Conservation (phyloP, 1,284 basidiomycete genomes). For the Cryptococcus deneoformans region DNA sequence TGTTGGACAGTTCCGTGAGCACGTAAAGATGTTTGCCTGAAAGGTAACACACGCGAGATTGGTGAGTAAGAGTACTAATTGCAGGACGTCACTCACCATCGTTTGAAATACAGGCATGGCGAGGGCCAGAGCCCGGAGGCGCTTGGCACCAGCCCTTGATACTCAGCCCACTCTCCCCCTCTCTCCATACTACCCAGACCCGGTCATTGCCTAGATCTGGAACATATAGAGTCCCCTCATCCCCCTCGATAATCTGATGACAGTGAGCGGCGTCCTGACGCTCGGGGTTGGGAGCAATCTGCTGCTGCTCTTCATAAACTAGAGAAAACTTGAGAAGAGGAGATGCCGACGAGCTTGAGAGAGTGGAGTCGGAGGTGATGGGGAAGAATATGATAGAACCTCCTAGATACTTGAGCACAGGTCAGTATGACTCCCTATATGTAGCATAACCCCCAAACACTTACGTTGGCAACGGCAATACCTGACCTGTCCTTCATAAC, state of each 20-base stretch:
- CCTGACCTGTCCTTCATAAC: constrained; percentile 42
- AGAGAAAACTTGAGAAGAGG: constrained; percentile 30
- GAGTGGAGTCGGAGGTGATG: constrained; percentile 22
- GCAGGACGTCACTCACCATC: constrained; percentile 29
- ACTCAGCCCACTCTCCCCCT: constrained; percentile 25
- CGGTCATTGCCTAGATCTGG: constrained; percentile 46
- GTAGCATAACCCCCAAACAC: constrained; percentile 7
- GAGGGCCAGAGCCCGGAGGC: constrained; percentile 39
- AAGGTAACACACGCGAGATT: not conserved
- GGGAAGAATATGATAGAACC: constrained; percentile 40
- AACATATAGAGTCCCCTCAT: constrained; percentile 34
- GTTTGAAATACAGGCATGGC: constrained; percentile 36
- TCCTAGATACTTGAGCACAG: constrained; percentile 20
- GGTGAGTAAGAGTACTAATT: not conserved
- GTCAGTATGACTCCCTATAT: not conserved
- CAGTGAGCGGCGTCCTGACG: constrained; percentile 45
- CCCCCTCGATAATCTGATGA: constrained; percentile 43
- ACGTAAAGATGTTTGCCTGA: constrained; percentile 44
- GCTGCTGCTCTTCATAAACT: constrained; percentile 24
- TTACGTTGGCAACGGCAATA: constrained; percentile 38
- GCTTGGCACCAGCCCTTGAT: constrained; percentile 37
- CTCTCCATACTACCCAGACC: constrained; percentile 35
- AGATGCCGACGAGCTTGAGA: constrained; percentile 25
- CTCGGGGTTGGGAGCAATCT: constrained; percentile 33
- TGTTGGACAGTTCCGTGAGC: constrained; percentile 42